Conservation (phyloP, 2,329 filamentous ascomycete genomes). For the Colletotrichum australisinense region DNA sequence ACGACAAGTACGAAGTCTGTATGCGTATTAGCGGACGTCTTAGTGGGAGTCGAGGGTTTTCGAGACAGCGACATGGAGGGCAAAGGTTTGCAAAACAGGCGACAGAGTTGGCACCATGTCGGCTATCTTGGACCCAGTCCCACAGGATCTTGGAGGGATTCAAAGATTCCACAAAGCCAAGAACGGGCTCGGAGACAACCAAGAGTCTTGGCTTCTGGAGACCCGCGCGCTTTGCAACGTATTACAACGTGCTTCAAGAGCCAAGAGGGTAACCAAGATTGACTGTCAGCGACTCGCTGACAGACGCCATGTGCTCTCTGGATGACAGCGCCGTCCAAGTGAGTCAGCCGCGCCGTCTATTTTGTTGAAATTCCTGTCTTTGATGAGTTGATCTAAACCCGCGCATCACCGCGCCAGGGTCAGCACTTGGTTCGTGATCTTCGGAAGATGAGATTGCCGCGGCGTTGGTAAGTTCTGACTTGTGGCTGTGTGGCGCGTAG, state of each 20-base stretch:
- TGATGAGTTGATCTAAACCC: too few species aligned
- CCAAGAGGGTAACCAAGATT: conserved; percentile 18
- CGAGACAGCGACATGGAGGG: neutral
- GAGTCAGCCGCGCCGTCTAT: neutral
- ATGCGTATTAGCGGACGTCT: neutral
- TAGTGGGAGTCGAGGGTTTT: neutral
- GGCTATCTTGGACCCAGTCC: conserved; percentile 19
- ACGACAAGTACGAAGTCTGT: neutral
- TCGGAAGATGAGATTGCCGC: neutral
- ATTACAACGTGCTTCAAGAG: conserved; percentile 5
- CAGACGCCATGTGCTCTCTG: neutral
- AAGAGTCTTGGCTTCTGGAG: conserved; percentile 28
- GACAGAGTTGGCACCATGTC: conserved; percentile 14
- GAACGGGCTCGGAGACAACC: neutral
- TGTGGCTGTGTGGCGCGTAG: conserved; percentile 5
- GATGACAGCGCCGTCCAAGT: neutral
- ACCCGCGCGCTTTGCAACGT: conserved; percentile 26
- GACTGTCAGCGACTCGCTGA: conserved; percentile 25
- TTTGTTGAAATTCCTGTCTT: neutral
- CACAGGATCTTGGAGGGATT: neutral
- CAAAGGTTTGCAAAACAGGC: neutral
- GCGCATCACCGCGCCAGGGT: neutral
- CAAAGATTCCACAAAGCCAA: neutral
- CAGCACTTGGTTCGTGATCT: neutral
- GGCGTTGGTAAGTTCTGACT: conserved; percentile 1